Percentiles rank a stretch among this genome's conserved stretches.
Conservation (phyloP, 306 rosid species). For the Arachis hypogaea region DNA sequence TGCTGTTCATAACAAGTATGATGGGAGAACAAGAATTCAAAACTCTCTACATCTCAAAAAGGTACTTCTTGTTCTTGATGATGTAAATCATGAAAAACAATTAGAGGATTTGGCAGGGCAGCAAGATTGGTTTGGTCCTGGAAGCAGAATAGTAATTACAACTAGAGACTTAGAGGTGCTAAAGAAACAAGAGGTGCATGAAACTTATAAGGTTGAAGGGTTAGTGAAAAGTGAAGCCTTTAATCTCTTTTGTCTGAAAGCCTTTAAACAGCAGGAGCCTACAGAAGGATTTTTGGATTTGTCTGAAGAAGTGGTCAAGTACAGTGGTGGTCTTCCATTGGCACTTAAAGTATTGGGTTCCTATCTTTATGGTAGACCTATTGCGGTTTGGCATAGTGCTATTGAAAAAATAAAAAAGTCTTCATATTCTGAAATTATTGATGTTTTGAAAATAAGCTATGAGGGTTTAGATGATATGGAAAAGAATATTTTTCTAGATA, state of each 20-base stretch:
- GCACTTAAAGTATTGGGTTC: slow-evolving; percentile 8
- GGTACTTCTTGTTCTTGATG: slow-evolving; percentile 18
- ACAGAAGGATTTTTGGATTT: not conserved
- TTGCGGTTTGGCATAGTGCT: not conserved
- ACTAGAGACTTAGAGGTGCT: slow-evolving; percentile 6
- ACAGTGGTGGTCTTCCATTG: slow-evolving; percentile 5
- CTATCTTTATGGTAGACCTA: not conserved
- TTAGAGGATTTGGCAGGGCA: not conserved
- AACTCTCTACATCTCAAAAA: not conserved
- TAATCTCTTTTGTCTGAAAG: not conserved
- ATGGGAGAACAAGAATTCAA: not conserved
- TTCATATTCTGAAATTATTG: not conserved
- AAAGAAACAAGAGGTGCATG: too few relatives aligned
- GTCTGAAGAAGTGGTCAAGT: not conserved
- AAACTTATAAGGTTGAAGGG: not conserved
- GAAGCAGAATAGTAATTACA: not conserved
- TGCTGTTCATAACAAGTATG: not conserved
- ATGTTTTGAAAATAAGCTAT: not conserved
- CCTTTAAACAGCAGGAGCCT: not conserved
- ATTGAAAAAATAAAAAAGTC: not conserved
- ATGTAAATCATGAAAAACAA: not conserved
- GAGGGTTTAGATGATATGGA: not conserved
- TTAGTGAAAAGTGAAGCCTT: not conserved
- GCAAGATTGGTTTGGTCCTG: not conserved
- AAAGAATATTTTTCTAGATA: not conserved